phyloP scores from a whole-genome alignment of 805 yeast species.

The Kurtzmaniella fragi region DNA sequence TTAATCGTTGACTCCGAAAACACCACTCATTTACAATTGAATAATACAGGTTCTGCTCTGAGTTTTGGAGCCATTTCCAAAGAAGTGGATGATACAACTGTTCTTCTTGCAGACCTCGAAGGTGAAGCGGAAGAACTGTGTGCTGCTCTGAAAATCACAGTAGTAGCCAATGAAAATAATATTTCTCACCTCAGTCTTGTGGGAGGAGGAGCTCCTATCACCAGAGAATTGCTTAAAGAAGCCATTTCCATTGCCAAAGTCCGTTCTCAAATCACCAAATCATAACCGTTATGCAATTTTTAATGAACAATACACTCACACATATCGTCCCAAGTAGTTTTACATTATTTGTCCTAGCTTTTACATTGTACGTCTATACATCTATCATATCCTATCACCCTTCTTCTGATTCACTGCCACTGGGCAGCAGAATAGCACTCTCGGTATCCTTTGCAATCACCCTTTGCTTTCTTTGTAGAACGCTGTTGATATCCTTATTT shows the following conservation, averaged over 20 bases:
- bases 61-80: constrained; percentile 55
- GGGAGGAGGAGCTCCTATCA: constrained; percentile 46
- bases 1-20: constrained; percentile 50
- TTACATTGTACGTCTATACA: no score
- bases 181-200: constrained; percentile 42
- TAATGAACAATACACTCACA: no score
- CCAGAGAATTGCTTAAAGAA: constrained; percentile 41
- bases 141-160: constrained; percentile 48
- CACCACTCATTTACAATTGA: constrained; percentile 34
- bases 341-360: no score
- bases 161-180: constrained; percentile 25
- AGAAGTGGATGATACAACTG: constrained; percentile 23
- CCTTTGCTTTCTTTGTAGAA: constrained; percentile 2
- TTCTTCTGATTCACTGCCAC: no score
- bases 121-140: constrained; percentile 79
- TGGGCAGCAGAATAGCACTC: no score
- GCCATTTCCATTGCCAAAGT: constrained; percentile 44
- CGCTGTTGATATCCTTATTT: constrained; percentile 2
- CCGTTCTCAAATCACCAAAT: constrained; percentile 36
- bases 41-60: constrained; percentile 37
- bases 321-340: no score
- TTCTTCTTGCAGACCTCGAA: constrained; percentile 68
- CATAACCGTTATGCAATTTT: no score
- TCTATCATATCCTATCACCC: no score
- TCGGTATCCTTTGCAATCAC: not conserved